Evolutionary conservation across 495 filamentous ascomycete genomes (phyloP).

Genomic region (Podospora tetraspora): DNA sequence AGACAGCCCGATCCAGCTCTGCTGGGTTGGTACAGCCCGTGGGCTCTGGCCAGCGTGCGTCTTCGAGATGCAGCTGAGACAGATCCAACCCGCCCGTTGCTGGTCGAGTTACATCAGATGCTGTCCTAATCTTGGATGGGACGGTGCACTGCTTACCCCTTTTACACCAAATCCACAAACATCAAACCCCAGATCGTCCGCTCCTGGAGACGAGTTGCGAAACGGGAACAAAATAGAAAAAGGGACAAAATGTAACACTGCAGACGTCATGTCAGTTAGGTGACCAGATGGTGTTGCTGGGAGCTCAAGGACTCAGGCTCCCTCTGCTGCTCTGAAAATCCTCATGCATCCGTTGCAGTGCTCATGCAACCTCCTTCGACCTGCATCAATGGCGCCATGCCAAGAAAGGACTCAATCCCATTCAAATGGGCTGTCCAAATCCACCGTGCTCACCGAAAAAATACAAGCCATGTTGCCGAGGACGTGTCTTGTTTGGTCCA

Average conservation of each 20-base stretch:
- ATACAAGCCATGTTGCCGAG: background rate
- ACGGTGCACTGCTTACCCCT: slow-evolving; percentile 3
- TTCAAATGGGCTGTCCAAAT: background rate
- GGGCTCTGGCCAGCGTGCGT: slow-evolving; percentile 1
- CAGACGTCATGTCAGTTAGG: background rate
- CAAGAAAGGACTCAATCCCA: slow-evolving; percentile 7
- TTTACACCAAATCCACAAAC: background rate
- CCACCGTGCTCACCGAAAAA: background rate
- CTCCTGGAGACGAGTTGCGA: background rate
- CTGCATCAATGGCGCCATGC: slow-evolving; percentile 18
- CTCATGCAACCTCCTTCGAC: slow-evolving; percentile 13
- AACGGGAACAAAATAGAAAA: background rate
- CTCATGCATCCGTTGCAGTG: slow-evolving; percentile 1
- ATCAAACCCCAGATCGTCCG: slow-evolving; percentile 3
- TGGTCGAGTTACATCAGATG: slow-evolving; percentile 3
- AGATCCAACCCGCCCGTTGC: slow-evolving; percentile 5
- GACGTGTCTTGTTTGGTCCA: background rate
- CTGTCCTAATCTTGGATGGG: slow-evolving; percentile 6
- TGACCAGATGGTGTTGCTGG: too few species aligned
- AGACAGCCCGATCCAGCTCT: background rate
- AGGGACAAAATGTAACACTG: background rate
- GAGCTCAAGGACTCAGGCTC: too few species aligned
- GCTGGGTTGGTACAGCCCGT: background rate
- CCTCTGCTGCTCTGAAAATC: background rate
- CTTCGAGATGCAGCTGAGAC: slow-evolving; percentile 7